These are phyloP conservation scores for Aaosphaeria pasadenensis DNA, from an alignment of 2,329 filamentous ascomycete species.

Conservation along the genomic window DNA sequence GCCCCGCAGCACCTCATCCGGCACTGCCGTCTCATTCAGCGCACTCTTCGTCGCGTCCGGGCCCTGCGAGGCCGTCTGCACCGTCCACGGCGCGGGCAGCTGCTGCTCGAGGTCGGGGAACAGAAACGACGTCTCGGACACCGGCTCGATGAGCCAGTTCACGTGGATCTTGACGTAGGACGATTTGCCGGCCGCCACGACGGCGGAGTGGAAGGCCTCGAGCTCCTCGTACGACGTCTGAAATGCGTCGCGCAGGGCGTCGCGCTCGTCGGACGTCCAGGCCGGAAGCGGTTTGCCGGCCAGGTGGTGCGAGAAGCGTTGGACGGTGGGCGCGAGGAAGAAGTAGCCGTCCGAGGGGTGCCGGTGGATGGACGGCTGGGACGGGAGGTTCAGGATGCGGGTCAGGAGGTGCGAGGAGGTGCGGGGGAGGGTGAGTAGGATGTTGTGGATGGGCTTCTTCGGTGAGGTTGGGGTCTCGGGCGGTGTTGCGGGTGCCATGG, in stretches of 20 bases:
- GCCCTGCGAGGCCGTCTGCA: neutral
- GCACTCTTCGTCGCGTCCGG: neutral
- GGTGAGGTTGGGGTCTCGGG: neutral
- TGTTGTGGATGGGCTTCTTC: conserved; percentile 2
- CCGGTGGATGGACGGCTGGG: conserved; percentile 9
- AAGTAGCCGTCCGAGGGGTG: conserved; percentile 18
- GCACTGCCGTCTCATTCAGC: conserved; percentile 13
- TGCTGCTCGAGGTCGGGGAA: neutral
- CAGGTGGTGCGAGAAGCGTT: conserved; percentile 7
- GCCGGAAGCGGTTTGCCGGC: conserved; percentile 4
- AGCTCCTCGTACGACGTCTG: conserved; percentile 5
- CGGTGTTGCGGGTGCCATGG: neutral
- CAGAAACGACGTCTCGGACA: conserved; percentile 7
- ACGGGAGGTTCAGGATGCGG: conserved; percentile 17
- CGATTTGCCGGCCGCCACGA: conserved; percentile 4
- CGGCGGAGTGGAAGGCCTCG: conserved; percentile 2
- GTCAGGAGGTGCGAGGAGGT: conserved; percentile 20
- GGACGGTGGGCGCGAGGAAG: conserved; percentile 9
- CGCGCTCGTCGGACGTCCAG: conserved; percentile 9
- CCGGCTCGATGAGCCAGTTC: conserved; percentile 12
- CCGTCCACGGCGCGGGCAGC: neutral
- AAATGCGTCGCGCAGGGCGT: conserved; percentile 4
- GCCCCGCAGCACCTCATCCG: conserved; percentile 4
- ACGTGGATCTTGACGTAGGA: conserved; percentile 18
- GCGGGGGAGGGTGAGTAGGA: conserved; percentile 20